Conservation (phyloP, 805 yeast genomes). For the Saccharomycopsis synnaedendra region DNA sequence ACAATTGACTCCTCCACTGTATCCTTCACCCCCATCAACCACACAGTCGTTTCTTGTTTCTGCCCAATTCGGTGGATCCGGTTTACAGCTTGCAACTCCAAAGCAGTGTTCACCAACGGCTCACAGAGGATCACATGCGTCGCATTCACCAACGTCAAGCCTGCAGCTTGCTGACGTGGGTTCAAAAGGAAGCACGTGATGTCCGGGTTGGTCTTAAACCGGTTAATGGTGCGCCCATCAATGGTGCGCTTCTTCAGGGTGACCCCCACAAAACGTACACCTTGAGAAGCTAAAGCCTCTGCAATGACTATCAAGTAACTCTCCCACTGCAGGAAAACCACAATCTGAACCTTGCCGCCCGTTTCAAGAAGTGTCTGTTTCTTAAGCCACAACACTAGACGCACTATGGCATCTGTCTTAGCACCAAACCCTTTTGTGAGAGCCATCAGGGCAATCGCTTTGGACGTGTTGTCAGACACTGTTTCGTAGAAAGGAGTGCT, state of each 20-base stretch:
- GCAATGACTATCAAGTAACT: conserved; percentile 59
- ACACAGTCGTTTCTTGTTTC: conserved; percentile 65
- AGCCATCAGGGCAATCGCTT: conserved; percentile 33
- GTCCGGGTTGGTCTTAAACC: conserved; percentile 45
- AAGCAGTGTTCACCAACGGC: conserved; percentile 78
- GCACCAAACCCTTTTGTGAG: conserved; percentile 58
- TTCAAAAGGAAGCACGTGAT: conserved; percentile 81
- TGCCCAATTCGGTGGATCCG: conserved; percentile 93
- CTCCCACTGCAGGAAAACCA: conserved; percentile 84
- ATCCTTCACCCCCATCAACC: conserved; percentile 79
- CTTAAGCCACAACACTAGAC: conserved; percentile 59
- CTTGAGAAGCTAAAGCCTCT: conserved; percentile 49
- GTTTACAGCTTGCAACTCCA: conserved; percentile 86
- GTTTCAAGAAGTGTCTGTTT: conserved; percentile 16
- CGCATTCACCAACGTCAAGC: conserved; percentile 84
- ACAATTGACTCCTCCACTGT: conserved; percentile 87
- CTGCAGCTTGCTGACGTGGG: conserved; percentile 83
- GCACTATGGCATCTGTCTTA: conserved; percentile 73
- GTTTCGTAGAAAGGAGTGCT: conserved; percentile 21
- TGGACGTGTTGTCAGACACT: conserved; percentile 29
- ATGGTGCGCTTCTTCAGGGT: conserved; percentile 16
- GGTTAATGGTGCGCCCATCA: conserved; percentile 32
- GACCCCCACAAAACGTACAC: conserved; percentile 41
- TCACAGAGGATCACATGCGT: conserved; percentile 88
- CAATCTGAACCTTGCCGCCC: conserved; percentile 54